phyloP scores from a whole-genome alignment of 1,284 basidiomycete species.

The Hemileia vastatrix region DNA sequence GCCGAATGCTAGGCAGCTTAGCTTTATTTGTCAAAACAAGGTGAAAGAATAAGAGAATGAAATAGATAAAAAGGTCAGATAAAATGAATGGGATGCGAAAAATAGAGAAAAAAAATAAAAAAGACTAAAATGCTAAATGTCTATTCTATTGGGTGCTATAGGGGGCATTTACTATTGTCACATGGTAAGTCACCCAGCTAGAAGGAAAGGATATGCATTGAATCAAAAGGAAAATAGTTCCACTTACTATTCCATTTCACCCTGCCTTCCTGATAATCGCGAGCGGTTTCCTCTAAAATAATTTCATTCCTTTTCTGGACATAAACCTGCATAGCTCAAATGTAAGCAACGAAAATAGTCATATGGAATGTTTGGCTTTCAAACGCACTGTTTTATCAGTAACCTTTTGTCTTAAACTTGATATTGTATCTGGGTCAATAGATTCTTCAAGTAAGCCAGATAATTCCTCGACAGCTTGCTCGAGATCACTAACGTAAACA shows the following conservation, averaged over 20 bases:
- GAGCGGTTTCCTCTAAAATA: slow-evolving; percentile 83
- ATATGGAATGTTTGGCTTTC: background rate
- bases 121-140: too few relatives aligned
- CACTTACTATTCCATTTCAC: slow-evolving; percentile 21
- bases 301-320: slow-evolving; percentile 94
- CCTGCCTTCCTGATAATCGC: slow-evolving; percentile 76
- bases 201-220: too few relatives aligned
- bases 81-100: too few relatives aligned
- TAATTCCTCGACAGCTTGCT: slow-evolving; percentile 87
- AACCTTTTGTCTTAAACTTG: slow-evolving; percentile 73
- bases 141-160: too few relatives aligned
- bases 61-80: too few relatives aligned
- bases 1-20: too few relatives aligned
- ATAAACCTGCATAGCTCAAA: slow-evolving; percentile 57
- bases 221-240: too few relatives aligned
- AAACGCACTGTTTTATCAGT: slow-evolving; percentile 76
- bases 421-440: slow-evolving; percentile 73
- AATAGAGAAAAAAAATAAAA: too few relatives aligned
- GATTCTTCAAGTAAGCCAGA: slow-evolving; percentile 83
- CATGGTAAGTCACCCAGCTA: too few relatives aligned
- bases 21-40: too few relatives aligned
- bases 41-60: too few relatives aligned
- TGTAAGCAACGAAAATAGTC: background rate
- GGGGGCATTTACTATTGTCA: too few relatives aligned
- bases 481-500: slow-evolving; percentile 61